These are phyloP conservation scores for Phytophthora pinifolia DNA, from an alignment of 352 stramenopile genomes.

Conservation along the genomic window DNA sequence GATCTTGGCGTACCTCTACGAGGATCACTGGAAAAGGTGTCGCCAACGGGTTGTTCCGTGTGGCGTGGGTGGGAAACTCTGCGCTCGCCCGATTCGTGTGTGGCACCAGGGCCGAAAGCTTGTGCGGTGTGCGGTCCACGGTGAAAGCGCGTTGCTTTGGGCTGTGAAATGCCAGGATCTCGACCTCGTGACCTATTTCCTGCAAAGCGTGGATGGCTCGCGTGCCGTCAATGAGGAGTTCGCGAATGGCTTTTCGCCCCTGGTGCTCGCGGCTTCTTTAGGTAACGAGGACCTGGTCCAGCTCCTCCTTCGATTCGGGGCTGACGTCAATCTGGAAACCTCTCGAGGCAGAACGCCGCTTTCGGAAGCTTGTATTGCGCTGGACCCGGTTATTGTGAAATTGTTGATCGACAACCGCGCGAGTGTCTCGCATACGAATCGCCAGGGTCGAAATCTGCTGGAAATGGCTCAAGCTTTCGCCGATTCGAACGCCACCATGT, in stretches of 20 bases:
- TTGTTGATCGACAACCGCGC: constrained; percentile 66
- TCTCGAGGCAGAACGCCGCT: constrained; percentile 66
- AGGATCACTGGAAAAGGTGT: constrained; percentile 62
- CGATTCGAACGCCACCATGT: constrained; percentile 4
- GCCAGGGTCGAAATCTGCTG: constrained; percentile 53
- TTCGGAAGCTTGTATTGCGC: constrained; percentile 55
- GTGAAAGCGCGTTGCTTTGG: constrained; percentile 55
- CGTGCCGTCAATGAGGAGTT: constrained; percentile 59
- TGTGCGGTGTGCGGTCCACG: constrained; percentile 49
- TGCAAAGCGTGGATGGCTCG: constrained; percentile 42
- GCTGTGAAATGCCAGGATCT: constrained; percentile 64
- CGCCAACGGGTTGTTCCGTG: constrained; percentile 62
- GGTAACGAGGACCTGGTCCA: constrained; percentile 50
- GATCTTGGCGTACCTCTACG: constrained; percentile 63
- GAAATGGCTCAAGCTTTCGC: constrained; percentile 34
- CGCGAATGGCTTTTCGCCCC: constrained; percentile 61
- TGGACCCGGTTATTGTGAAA: constrained; percentile 47
- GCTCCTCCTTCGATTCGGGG: constrained; percentile 60
- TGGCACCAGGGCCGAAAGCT: constrained; percentile 52
- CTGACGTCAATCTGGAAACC: constrained; percentile 69
- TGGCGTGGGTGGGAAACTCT: constrained; percentile 50
- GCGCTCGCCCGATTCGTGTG: constrained; percentile 55
- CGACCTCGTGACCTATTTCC: constrained; percentile 62
- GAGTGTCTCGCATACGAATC: constrained; percentile 60
- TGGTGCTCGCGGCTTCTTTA: constrained; percentile 53